Evolutionary conservation across 306 rosid species (phyloP).

Genomic region (Arachis hypogaea): DNA sequence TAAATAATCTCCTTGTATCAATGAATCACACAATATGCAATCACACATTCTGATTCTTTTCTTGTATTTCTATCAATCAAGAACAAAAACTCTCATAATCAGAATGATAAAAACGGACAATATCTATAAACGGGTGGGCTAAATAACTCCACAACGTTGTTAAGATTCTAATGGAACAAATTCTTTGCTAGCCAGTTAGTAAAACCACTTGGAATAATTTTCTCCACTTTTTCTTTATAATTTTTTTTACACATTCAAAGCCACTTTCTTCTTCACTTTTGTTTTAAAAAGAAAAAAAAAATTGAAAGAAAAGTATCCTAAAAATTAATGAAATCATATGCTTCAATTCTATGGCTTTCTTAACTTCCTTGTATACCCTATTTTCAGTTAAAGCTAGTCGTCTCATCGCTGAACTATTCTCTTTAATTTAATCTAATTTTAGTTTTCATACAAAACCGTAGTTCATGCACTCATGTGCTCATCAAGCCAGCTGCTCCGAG

Average conservation of each 20-base stretch:
- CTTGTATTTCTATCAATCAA: no score
- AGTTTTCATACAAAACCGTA: no score
- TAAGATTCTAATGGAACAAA: slow-evolving; percentile 61
- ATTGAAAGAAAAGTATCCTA: neutral
- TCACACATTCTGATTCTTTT: no score
- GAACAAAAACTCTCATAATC: no score
- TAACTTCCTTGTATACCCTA: slow-evolving; percentile 26
- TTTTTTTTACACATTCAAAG: no score
- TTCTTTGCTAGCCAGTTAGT: slow-evolving; percentile 45
- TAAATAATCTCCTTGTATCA: no score
- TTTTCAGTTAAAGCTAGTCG: neutral
- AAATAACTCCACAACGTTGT: slow-evolving; percentile 1
- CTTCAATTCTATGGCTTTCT: slow-evolving; percentile 46
- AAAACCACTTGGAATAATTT: slow-evolving; percentile 46
- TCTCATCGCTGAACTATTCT: slow-evolving; percentile 28
- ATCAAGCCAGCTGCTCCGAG: slow-evolving; percentile 17
- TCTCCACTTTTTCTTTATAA: slow-evolving; percentile 46
- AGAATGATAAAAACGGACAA: no score
- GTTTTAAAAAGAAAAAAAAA: no score
- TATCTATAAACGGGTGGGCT: no score
- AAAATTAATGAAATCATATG: slow-evolving; percentile 61
- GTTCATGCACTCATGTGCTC: neutral
- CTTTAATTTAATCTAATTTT: neutral
- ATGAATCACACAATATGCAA: no score
- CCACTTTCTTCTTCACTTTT: slow-evolving; percentile 38